A percentile compares a stretch with the other conserved stretches of the same genome.
These are phyloP conservation scores for Pezicula radicicola DNA, from an alignment of 2,329 filamentous ascomycete genomes.

Conservation along the genomic window DNA sequence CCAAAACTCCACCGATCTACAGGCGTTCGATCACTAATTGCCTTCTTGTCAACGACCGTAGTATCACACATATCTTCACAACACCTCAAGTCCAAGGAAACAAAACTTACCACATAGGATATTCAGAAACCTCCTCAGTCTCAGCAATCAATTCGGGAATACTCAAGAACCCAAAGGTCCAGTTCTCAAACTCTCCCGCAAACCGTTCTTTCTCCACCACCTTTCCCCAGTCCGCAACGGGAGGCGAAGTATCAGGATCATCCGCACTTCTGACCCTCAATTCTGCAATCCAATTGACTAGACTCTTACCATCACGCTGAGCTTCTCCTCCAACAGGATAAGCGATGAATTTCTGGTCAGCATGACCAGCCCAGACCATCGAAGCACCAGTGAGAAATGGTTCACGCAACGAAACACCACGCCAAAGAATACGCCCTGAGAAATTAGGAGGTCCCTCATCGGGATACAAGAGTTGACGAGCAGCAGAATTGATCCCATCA, in stretches of 20 bases:
- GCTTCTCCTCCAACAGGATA: slow-evolving; percentile 39
- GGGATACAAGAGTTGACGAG: slow-evolving; percentile 37
- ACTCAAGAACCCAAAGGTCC: slow-evolving; percentile 38
- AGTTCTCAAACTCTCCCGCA: slow-evolving; percentile 34
- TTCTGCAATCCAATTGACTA: slow-evolving; percentile 46
- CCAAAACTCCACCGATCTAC: slow-evolving; percentile 36
- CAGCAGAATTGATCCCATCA: slow-evolving; percentile 43
- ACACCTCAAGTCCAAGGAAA: too few relatives aligned
- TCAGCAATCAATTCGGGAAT: slow-evolving; percentile 38
- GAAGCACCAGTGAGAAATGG: slow-evolving; percentile 38
- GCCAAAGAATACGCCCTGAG: slow-evolving; percentile 43
- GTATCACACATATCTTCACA: too few relatives aligned
- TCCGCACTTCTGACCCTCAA: slow-evolving; percentile 37
- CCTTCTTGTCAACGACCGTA: too few relatives aligned
- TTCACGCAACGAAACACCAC: slow-evolving; percentile 36
- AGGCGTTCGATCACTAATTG: slow-evolving; percentile 32
- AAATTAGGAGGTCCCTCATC: slow-evolving; percentile 41
- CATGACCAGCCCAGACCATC: slow-evolving; percentile 44
- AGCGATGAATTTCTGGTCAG: slow-evolving; percentile 44
- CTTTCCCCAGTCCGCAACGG: slow-evolving; percentile 41
- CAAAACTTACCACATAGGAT: slow-evolving; percentile 36
- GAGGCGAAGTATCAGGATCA: slow-evolving; percentile 39
- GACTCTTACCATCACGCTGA: slow-evolving; percentile 30
- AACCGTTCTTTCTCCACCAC: slow-evolving; percentile 37
- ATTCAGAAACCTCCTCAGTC: slow-evolving; percentile 41